Evolutionary conservation across 1,284 basidiomycete genomes (phyloP), one percentile per base, ranked within the genome.

Genomic region (Malassezia dermatis): DNA sequence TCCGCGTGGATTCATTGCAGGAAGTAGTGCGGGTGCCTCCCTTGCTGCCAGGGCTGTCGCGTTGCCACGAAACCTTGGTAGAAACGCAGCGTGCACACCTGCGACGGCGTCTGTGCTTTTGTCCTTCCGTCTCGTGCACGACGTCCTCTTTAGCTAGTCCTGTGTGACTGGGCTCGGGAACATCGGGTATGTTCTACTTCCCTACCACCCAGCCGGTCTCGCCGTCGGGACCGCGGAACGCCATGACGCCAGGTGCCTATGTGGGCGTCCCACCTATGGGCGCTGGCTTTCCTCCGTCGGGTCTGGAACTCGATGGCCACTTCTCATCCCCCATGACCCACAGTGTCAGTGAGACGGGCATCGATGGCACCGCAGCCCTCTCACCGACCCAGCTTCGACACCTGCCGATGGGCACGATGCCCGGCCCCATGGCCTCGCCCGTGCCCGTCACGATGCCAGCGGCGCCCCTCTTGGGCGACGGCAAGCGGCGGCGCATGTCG

Each of bases 401-500:
- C 15, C 27, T 48, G 13, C n/a, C 19, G 3, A 24, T 26, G 19
- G 17, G 30, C 31, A 26, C 19, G 10, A 26, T 27, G 21, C 28
- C 27, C 8, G 35, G 35, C 6, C 40, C 27, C 8, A 21, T 49
- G 23, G 26, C 30, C 15, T 50, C 53, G 10, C 40, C 47, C 1
- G 17, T 49, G 12, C 35, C 46, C 2, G 39, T 28, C 7, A 17
- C 13, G 12, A 23, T 34, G 15, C n/a, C n/a, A 8, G 28, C 19
- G 5, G 24, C 34, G 27, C 47, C 47, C 6, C 42, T 24, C 21
- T 46, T 42, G 21, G n/a, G 17, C 11, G 53, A 56, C 31, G 35
- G 53, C 31, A 56, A 56, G 34, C 53, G 53, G 21, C 40, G 53
- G 26, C 53, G 53, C 30, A 50, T 49, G 24, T 46, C 43, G 15